A percentile compares a stretch with the other conserved stretches of the same genome.
Conservation (phyloP, 2,329 filamentous ascomycete species). For the Beauveria scarabaeidicola region DNA sequence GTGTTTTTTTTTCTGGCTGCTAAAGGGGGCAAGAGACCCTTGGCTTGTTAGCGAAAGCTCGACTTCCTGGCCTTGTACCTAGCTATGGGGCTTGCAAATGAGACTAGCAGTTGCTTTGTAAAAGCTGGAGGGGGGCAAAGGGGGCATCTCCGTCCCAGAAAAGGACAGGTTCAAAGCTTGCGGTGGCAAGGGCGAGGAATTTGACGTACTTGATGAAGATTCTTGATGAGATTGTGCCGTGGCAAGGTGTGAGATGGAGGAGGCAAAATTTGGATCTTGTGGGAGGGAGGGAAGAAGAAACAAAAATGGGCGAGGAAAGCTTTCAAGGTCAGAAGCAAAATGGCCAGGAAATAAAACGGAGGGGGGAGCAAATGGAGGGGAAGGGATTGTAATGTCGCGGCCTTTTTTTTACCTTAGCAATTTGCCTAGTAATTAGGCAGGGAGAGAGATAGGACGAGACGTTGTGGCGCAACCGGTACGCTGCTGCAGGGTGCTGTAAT, state of each 20-base stretch:
- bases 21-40: slow-evolving; percentile 11
- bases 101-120: not conserved
- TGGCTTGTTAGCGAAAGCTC: slow-evolving; percentile 9
- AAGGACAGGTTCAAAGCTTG: not conserved
- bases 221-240: not conserved
- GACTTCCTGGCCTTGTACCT: not conserved
- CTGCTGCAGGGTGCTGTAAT: not conserved
- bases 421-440: not conserved
- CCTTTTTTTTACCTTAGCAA: not conserved
- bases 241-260: slow-evolving; percentile 1
- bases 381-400: not conserved
- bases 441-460: no score
- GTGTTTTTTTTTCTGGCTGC: slow-evolving; percentile 7
- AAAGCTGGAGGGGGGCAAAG: not conserved
- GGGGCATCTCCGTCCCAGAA: not conserved
- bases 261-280: slow-evolving; percentile 1
- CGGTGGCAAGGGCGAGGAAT: not conserved
- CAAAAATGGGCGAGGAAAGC: not conserved
- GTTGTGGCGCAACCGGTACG: not conserved
- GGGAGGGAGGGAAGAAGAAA: not conserved
- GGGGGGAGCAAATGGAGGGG: not conserved
- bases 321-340: slow-evolving; percentile 9
- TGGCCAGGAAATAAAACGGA: slow-evolving; percentile 5
- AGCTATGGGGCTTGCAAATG: not conserved
- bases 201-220: slow-evolving; percentile 1